Evolutionary conservation across 208 protist species (phyloP).

Genomic region (Wallacemonas sp.): DNA sequence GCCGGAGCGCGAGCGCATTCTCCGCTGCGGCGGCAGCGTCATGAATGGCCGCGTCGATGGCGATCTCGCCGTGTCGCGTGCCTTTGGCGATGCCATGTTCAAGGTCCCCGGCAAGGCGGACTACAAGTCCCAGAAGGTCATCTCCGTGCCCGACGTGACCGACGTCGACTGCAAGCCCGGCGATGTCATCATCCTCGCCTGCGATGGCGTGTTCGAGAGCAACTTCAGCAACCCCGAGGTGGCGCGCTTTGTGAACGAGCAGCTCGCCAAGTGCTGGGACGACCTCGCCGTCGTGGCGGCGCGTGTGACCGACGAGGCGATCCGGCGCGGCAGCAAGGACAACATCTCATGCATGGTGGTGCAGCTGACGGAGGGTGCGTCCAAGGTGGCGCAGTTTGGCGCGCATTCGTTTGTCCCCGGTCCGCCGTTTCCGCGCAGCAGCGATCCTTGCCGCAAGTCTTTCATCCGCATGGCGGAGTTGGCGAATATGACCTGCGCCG

Average conservation of each 20-base stretch:
- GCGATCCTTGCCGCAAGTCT: constrained; percentile 64
- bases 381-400: constrained; percentile 49
- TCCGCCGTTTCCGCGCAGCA: constrained; percentile 71
- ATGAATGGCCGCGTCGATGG: constrained; percentile 89
- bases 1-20: constrained; percentile 82
- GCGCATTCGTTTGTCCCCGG: constrained; percentile 71
- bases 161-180: constrained; percentile 57
- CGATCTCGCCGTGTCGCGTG: constrained; percentile 91
- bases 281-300: constrained; percentile 78
- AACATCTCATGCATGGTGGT: constrained; percentile 91
- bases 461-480: constrained; percentile 79
- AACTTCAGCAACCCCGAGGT: constrained; percentile 89
- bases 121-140: constrained; percentile 87
- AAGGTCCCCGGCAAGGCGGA: constrained; percentile 68
- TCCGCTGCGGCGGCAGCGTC: constrained; percentile 86
- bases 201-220: constrained; percentile 92
- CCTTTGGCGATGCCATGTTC: constrained; percentile 93
- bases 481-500: constrained; percentile 40
- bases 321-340: constrained; percentile 89
- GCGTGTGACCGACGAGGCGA: constrained; percentile 87
- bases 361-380: constrained; percentile 64
- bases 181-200: constrained; percentile 86
- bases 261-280: constrained; percentile 56
- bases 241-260: constrained; percentile 64
- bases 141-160: constrained; percentile 82